A percentile compares a stretch with the other conserved stretches of the same genome.
These are phyloP conservation scores for Zalerion maritima DNA, from an alignment of 495 filamentous ascomycete species.

Conservation along the genomic window DNA sequence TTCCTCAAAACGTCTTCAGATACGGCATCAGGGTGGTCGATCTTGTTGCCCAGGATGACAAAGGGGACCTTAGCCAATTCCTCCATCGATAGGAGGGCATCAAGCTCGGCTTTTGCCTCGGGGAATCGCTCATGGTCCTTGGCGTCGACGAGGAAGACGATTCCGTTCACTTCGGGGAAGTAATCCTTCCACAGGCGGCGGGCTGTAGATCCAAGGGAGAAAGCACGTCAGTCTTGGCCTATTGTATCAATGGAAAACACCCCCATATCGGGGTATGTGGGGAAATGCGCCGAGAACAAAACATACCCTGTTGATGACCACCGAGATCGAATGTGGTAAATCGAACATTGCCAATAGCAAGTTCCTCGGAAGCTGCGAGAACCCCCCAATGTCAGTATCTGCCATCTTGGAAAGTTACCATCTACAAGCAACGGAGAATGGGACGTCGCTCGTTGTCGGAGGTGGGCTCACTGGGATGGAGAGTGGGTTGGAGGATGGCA, in stretches of 20 bases:
- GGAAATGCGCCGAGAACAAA: slow-evolving; percentile 1
- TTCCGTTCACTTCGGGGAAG: slow-evolving; percentile 95
- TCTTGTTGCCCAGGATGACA: slow-evolving; percentile 94
- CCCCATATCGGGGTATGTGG: background rate
- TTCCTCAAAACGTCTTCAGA: slow-evolving; percentile 87
- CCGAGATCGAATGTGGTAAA: slow-evolving; percentile 98
- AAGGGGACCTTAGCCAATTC: slow-evolving; percentile 88
- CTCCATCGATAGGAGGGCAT: slow-evolving; percentile 88
- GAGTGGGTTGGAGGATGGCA: slow-evolving; percentile 78
- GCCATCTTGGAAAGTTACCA: slow-evolving; percentile 10
- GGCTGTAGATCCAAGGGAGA: slow-evolving; percentile 32
- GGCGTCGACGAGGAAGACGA: slow-evolving; percentile 95
- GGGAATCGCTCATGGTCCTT: slow-evolving; percentile 87
- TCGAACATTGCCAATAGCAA: slow-evolving; percentile 87
- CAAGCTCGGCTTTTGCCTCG: slow-evolving; percentile 92
- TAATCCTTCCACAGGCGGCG: slow-evolving; percentile 97
- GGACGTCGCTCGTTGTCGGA: too few species aligned
- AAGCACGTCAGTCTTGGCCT: background rate
- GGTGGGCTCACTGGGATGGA: slow-evolving; percentile 62
- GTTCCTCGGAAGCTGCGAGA: slow-evolving; percentile 71
- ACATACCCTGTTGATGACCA: slow-evolving; percentile 87
- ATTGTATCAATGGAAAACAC: background rate
- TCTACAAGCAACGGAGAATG: too few species aligned
- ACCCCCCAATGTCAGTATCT: slow-evolving; percentile 13
- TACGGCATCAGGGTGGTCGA: slow-evolving; percentile 90